These are phyloP conservation scores for Penicillium pulvis DNA, from an alignment of 495 filamentous ascomycete genomes.

Conservation along the genomic window DNA sequence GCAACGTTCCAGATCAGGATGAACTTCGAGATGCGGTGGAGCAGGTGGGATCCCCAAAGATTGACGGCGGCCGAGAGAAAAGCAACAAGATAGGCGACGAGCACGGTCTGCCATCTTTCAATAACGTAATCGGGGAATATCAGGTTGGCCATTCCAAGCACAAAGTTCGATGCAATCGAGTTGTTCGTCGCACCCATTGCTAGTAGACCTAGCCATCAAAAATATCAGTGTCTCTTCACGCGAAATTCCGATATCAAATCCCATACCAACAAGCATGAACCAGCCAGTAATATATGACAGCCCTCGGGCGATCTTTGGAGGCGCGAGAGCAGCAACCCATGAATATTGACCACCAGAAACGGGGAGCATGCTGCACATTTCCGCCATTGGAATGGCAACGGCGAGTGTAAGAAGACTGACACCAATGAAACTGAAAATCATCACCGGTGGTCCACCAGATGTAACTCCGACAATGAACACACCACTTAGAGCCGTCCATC, in stretches of 20 bases:
- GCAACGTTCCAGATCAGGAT: conserved; percentile 58
- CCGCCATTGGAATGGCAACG: conserved; percentile 60
- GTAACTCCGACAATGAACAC: conserved; percentile 59
- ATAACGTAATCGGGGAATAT: conserved; percentile 54
- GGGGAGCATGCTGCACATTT: conserved; percentile 58
- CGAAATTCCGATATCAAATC: background rate
- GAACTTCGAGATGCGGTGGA: conserved; percentile 53
- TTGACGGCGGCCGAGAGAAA: conserved; percentile 48
- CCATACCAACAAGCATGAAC: conserved; percentile 54
- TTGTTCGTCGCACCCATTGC: conserved; percentile 62
- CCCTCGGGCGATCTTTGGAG: conserved; percentile 48
- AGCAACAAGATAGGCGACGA: conserved; percentile 53
- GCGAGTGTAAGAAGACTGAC: conserved; percentile 51
- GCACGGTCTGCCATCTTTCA: conserved; percentile 58
- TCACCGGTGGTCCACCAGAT: conserved; percentile 58
- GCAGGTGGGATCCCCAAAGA: conserved; percentile 51
- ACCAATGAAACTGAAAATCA: conserved; percentile 59
- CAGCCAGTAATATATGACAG: conserved; percentile 54
- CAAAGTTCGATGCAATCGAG: conserved; percentile 57
- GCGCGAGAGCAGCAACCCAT: conserved; percentile 59
- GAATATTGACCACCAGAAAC: conserved; percentile 59
- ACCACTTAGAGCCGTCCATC: conserved; percentile 58
- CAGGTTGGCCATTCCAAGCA: conserved; percentile 57
- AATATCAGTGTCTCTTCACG: background rate
- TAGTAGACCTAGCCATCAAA: conserved; percentile 41